Evolutionary conservation across 164 flowering plant species (phyloP), one percentile per base, ranked within the genome.

Genomic region (Kingdonia uniflora): DNA sequence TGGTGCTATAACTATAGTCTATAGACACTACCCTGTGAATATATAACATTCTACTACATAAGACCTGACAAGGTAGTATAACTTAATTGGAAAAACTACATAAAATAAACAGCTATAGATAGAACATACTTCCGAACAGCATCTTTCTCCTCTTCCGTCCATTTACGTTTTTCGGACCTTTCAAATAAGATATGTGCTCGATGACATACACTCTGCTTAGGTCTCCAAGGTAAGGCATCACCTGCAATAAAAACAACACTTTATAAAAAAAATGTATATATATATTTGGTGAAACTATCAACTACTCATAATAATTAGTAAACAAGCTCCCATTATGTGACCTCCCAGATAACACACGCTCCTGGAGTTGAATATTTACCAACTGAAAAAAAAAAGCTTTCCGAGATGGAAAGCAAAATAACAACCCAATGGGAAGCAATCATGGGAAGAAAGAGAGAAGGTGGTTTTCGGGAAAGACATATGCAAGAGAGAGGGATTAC

Each of bases 171-270:
- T 11, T 79, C 77, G 48, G 17, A 54, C 62, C 87, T 78, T 59
- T 74, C 71, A 63, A 64, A 78, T 51, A 86, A 43, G 6, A 60
- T 17, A 65, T 79, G 90, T 21, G 74, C 87, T 56, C 95, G 71
- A 23, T 57, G 14, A 61, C 71, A 72, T 20, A 83, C 52, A 49
- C 76, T 62, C 12, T 0, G 1, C 1, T 0, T 0, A 35, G 95
- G 73, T 63, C 95, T 71, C 69, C 72, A 67, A 10, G 84, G 84
- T 56, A 81, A 45, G 44, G 70, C 66, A 23, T 58, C 39, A 1
- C 57, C 77, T 58, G 59, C 14, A 56, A 52, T 37, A 17, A 26
- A 54, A 19, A 57, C 19, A 50, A 0, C 35, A 17, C 19, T 17
- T 0, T 19, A 22, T 53, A 1, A 53, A 14, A 39, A 47, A 11